Evolutionary conservation across 495 filamentous ascomycete genomes (phyloP).

Genomic region (Tuber indicum): DNA sequence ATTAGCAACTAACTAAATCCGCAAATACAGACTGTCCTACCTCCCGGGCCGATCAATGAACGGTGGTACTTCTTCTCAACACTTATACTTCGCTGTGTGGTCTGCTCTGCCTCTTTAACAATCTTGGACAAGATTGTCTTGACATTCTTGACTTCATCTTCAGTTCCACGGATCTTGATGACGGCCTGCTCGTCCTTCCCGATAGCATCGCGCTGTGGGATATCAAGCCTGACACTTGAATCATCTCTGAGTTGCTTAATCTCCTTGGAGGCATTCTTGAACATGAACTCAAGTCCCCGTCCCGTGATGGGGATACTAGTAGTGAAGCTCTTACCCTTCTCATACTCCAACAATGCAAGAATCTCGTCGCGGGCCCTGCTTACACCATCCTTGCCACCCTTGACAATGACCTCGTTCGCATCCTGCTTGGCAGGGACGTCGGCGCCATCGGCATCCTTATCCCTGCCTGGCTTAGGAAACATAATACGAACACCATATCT

Average conservation of each 20-base stretch:
- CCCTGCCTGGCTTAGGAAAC: slow-evolving; percentile 73
- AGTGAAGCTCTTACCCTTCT: slow-evolving; percentile 71
- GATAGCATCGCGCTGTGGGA: slow-evolving; percentile 57
- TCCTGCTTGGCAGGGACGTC: slow-evolving; percentile 63
- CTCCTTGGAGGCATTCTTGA: slow-evolving; percentile 79
- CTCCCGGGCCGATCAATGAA: slow-evolving; percentile 77
- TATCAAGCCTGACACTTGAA: slow-evolving; percentile 81
- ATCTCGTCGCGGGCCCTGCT: slow-evolving; percentile 88
- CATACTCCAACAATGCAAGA: slow-evolving; percentile 74
- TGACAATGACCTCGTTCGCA: slow-evolving; percentile 82
- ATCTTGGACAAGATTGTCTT: slow-evolving; percentile 83
- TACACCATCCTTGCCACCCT: slow-evolving; percentile 83
- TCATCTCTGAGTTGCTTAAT: slow-evolving; percentile 80
- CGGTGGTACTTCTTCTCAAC: slow-evolving; percentile 89
- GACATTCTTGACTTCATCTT: slow-evolving; percentile 78
- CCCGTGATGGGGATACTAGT: slow-evolving; percentile 77
- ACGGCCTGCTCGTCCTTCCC: slow-evolving; percentile 61
- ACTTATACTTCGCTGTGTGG: slow-evolving; percentile 69
- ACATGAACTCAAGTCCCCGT: slow-evolving; percentile 78
- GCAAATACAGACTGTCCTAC: slow-evolving; percentile 50
- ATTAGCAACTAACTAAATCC: slow-evolving; percentile 43
- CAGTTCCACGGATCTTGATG: slow-evolving; percentile 83
- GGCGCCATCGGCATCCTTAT: slow-evolving; percentile 59
- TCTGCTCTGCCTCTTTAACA: slow-evolving; percentile 76
- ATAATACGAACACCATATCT: slow-evolving; percentile 89